These are phyloP conservation scores for Cryphonectria naterciae DNA, from an alignment of 2,329 filamentous ascomycete species.

Conservation along the genomic window DNA sequence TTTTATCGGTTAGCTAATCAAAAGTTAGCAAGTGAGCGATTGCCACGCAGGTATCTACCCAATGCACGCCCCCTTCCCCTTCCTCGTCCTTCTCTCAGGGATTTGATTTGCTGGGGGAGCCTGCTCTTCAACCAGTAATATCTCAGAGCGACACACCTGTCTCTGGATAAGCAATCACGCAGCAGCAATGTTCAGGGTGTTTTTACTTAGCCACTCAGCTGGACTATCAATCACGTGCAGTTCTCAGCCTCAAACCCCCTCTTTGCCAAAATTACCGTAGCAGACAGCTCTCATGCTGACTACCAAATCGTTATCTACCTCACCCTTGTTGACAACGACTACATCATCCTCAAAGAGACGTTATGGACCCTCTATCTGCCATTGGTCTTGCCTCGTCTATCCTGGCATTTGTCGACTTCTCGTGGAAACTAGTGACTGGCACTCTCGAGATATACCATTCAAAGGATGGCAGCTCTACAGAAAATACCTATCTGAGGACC, in stretches of 20 bases:
- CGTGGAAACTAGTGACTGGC: constrained; percentile 31
- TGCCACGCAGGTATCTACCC: not conserved
- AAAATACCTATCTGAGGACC: constrained; percentile 28
- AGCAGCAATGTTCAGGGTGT: not conserved
- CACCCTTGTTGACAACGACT: too few relatives aligned
- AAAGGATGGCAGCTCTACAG: constrained; percentile 17
- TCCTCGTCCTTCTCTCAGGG: not conserved
- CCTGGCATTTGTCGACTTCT: constrained; percentile 35
- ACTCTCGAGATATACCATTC: constrained; percentile 28
- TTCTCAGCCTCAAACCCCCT: not conserved
- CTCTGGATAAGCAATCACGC: not conserved
- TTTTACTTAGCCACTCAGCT: not conserved
- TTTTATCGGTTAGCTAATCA: too few relatives aligned
- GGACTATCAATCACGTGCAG: not conserved
- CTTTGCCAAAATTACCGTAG: not conserved
- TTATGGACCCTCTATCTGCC: constrained; percentile 37
- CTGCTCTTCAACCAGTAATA: not conserved
- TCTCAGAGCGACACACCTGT: not conserved
- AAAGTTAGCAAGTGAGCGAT: not conserved
- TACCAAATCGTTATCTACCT: not conserved
- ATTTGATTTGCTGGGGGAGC: not conserved
- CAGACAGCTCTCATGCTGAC: not conserved
- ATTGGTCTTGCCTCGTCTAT: constrained; percentile 33
- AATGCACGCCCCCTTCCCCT: too few relatives aligned
- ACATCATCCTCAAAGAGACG: not conserved